Conservation (phyloP, 2,329 filamentous ascomycete species). For the Aspergillus ochraceoroseus region DNA sequence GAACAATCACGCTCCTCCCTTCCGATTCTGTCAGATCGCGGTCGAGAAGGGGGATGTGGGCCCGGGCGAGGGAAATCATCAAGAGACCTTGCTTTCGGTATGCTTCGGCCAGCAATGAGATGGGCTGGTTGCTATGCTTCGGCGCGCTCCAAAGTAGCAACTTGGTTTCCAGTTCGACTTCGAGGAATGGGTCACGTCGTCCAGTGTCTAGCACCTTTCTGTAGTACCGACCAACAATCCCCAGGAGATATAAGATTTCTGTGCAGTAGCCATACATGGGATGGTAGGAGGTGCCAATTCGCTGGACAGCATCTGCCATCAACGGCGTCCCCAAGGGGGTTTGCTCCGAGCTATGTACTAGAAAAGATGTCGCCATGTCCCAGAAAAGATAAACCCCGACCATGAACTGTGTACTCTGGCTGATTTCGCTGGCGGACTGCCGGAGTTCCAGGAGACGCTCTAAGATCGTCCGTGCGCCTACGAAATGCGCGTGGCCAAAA, state of each 20-base stretch:
- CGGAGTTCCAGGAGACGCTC: too few species aligned
- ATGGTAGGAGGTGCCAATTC: constrained; percentile 15
- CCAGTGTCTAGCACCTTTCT: constrained; percentile 9
- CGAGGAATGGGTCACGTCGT: constrained; percentile 10
- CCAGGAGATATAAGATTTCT: constrained; percentile 12
- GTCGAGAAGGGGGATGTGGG: constrained; percentile 7
- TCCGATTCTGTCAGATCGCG: constrained; percentile 8
- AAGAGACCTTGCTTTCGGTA: constrained; percentile 16
- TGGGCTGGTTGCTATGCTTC: too few species aligned
- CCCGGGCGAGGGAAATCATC: constrained; percentile 15
- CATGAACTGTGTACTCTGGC: too few species aligned
- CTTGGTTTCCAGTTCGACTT: constrained; percentile 15
- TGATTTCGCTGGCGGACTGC: too few species aligned
- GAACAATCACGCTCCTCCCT: constrained; percentile 13
- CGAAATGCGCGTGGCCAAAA: constrained; percentile 16
- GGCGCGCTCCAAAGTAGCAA: too few species aligned
- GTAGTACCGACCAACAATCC: constrained; percentile 16
- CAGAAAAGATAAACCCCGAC: constrained; percentile 17
- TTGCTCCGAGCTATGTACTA: constrained; percentile 11
- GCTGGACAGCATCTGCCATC: constrained; percentile 10
- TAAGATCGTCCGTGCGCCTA: constrained; percentile 15
- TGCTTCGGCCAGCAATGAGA: too few species aligned
- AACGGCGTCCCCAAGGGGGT: constrained; percentile 5
- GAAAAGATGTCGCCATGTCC: constrained; percentile 17
- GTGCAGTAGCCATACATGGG: constrained; percentile 16